Evolutionary conservation across 192 early-diverging fungal species (phyloP), one percentile per base, ranked within the genome.

Genomic region (Mortierella hygrophila): DNA sequence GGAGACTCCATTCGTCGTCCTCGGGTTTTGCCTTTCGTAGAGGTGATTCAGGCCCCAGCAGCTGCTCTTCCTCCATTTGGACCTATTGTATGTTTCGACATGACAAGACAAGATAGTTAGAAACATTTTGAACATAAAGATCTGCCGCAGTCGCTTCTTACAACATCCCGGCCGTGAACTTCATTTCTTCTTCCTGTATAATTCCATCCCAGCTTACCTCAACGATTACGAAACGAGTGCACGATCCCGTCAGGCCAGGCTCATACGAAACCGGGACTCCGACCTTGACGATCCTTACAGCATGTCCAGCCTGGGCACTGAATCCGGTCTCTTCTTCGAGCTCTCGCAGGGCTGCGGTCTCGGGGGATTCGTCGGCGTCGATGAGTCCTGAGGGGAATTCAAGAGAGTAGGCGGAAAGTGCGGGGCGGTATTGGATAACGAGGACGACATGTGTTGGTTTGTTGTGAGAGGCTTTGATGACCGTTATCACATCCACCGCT

Each of bases 1-100:
- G 87, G 13, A 92, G 77, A 78, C 91, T 90, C 89, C 89, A 88
- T 89, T 93, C 91, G 37, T 93, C 80, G 63, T 91, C 89, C 55
- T 94, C 88, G 65, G 84, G 68, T 11, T 71, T 72, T 35, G 89
- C 73, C 74, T 74, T 82, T 41, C 73, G 85, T 5, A 71, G 13
- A 6, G 49, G 38, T 32, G 71, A 57, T 6, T 76, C 41, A 6
- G 78, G 68, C 4, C 78, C 78, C 38, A 79, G 74, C 3, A 81
- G 68, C n/a, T 86, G 41, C 2, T 81, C 26, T 23, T 81, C 71
- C 47, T 76, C 74, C 68, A 82, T 89, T 70, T 60, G 74, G 35
- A 65, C 47, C 68, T 72, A 40, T 41, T 21, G 26, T 40, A 20
- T 70, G 11, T 88, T 88, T 73, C 90, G 89, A n/a, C 85, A 54